Percentiles rank a stretch among this genome's conserved stretches.
Evolutionary conservation across 176 grass and related monocot genomes (phyloP).

Genomic region (Oropetium thomaeum): DNA sequence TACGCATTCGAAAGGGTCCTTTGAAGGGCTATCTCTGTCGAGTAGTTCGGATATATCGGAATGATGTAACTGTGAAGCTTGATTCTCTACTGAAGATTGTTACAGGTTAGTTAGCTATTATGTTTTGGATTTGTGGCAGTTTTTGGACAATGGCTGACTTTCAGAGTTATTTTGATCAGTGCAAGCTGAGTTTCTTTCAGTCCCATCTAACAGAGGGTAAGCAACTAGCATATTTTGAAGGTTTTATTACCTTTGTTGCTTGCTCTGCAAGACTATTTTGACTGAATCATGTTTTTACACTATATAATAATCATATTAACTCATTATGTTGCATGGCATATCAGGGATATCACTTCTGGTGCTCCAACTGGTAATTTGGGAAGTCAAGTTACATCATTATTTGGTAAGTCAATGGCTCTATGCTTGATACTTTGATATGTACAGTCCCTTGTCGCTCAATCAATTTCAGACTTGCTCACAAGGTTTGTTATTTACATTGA

Average conservation of each 20-base stretch:
- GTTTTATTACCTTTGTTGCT: constrained; percentile 7
- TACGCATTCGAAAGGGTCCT: constrained; percentile 85
- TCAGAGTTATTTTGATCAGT: constrained; percentile 53
- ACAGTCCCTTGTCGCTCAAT: constrained; percentile 5
- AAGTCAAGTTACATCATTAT: constrained; percentile 41
- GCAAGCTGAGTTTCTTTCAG: constrained; percentile 68
- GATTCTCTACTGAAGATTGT: constrained; percentile 90
- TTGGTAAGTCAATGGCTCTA: constrained; percentile 48
- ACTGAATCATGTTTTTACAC: neutral
- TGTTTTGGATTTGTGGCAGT: constrained; percentile 2
- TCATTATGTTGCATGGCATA: constrained; percentile 19
- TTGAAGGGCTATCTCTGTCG: constrained; percentile 98
- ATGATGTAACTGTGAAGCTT: constrained; percentile 91
- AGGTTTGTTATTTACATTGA: constrained; percentile 24
- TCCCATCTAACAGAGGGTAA: constrained; percentile 73
- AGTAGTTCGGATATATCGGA: constrained; percentile 79
- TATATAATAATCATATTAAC: constrained; percentile 27
- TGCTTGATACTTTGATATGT: constrained; percentile 16
- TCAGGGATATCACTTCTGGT: constrained; percentile 53
- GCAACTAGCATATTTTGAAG: constrained; percentile 26
- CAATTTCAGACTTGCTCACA: neutral
- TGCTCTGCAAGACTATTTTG: neutral
- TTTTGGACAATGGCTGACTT: constrained; percentile 30
- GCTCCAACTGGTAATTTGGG: constrained; percentile 57
- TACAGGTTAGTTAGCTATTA: constrained; percentile 77